Evolutionary conservation across 495 filamentous ascomycete genomes (phyloP).

Genomic region (Beverwykella pulmonaria): DNA sequence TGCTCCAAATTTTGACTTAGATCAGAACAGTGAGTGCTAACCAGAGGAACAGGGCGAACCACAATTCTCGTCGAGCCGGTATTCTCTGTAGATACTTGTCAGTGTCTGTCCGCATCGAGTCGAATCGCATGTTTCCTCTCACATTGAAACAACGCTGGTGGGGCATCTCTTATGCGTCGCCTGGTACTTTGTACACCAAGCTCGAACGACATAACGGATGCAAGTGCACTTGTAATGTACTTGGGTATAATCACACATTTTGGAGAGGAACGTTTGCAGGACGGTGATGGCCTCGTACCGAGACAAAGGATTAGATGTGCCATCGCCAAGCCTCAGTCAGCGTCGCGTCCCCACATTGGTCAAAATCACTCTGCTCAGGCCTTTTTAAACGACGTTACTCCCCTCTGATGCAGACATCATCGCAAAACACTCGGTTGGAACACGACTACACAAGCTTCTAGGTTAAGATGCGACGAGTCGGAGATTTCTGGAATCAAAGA

Average conservation of each 20-base stretch:
- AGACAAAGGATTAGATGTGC: too few species aligned
- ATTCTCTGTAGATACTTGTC: slow-evolving; percentile 41
- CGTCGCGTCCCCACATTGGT: too few species aligned
- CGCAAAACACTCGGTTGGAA: too few species aligned
- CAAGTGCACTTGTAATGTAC: slow-evolving; percentile 56
- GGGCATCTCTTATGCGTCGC: slow-evolving; percentile 52
- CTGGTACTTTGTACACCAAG: slow-evolving; percentile 58
- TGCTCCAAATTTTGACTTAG: too few species aligned
- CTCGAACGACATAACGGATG: slow-evolving; percentile 54
- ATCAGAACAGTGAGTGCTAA: too few species aligned
- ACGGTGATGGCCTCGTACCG: background rate
- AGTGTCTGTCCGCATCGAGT: slow-evolving; percentile 5
- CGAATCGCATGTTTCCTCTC: slow-evolving; percentile 10
- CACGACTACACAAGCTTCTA: too few species aligned
- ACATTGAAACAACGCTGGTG: slow-evolving; percentile 54
- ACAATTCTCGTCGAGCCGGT: slow-evolving; percentile 51
- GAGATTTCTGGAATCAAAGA: too few species aligned
- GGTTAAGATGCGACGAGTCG: too few species aligned
- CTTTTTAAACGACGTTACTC: too few species aligned
- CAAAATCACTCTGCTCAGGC: too few species aligned
- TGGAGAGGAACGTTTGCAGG: slow-evolving; percentile 1
- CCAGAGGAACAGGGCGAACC: slow-evolving; percentile 41
- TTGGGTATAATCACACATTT: slow-evolving; percentile 60
- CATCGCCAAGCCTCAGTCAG: too few species aligned
- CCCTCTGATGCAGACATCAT: too few species aligned